These are phyloP conservation scores for Lycium ferocissimum DNA, from an alignment of 257 asterid species.

Conservation along the genomic window DNA sequence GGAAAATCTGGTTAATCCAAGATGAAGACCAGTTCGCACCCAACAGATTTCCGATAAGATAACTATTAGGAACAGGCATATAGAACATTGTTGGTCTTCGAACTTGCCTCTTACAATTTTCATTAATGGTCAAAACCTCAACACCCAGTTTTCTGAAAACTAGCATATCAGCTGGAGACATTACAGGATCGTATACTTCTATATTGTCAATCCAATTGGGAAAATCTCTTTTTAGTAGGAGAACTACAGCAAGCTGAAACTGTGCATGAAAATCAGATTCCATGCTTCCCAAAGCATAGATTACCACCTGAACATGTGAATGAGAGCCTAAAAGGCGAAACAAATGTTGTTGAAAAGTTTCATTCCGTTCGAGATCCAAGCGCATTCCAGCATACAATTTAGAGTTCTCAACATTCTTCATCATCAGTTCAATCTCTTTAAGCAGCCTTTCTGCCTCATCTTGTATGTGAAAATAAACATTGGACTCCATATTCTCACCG, in stretches of 20 bases:
- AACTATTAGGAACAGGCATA: background rate
- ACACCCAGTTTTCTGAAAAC: slow-evolving; percentile 28
- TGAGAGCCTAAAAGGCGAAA: slow-evolving; percentile 16
- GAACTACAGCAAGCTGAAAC: slow-evolving; percentile 14
- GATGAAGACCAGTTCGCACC: slow-evolving; percentile 33
- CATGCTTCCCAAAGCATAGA: slow-evolving; percentile 19
- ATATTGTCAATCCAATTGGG: slow-evolving; percentile 21
- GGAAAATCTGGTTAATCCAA: slow-evolving; percentile 19
- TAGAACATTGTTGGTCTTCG: slow-evolving; percentile 26
- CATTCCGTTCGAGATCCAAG: slow-evolving; percentile 7
- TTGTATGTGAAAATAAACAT: slow-evolving; percentile 20
- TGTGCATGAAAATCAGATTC: background rate
- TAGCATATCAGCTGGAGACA: slow-evolving; percentile 8
- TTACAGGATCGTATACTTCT: slow-evolving; percentile 18
- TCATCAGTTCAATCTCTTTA: slow-evolving; percentile 19
- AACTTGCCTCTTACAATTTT: slow-evolving; percentile 25
- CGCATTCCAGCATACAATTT: background rate
- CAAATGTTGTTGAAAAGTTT: background rate
- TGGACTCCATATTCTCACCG: slow-evolving; percentile 8
- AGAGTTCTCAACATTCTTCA: slow-evolving; percentile 22
- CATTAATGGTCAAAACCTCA: slow-evolving; percentile 14
- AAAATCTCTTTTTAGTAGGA: slow-evolving; percentile 22
- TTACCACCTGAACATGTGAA: slow-evolving; percentile 15
- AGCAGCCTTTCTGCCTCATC: slow-evolving; percentile 17
- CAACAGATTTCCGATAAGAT: slow-evolving; percentile 5